Percentiles rank a stretch among this genome's conserved stretches.
Evolutionary conservation across 2,329 filamentous ascomycete species (phyloP).

Genomic region (Neofusicoccum kwambonambiense): DNA sequence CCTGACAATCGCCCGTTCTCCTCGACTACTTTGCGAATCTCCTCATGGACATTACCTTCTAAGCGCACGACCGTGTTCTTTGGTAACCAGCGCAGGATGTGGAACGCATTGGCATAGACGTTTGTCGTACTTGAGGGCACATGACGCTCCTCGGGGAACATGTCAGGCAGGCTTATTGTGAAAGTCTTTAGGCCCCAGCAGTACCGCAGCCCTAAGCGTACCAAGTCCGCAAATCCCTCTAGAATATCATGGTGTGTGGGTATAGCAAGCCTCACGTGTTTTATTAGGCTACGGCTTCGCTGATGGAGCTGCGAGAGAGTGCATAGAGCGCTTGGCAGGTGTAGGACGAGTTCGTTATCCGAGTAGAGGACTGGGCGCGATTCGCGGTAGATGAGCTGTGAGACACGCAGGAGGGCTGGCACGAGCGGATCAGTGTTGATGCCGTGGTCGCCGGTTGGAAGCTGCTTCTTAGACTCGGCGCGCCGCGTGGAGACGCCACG

Average conservation of each 20-base stretch:
- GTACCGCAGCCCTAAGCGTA: constrained; percentile 46
- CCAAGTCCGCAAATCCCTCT: constrained; percentile 46
- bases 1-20: constrained; percentile 43
- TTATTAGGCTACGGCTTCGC: constrained; percentile 44
- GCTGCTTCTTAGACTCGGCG: constrained; percentile 21
- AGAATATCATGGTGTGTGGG: constrained; percentile 48
- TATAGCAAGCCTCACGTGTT: constrained; percentile 44
- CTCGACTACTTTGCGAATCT: constrained; percentile 42
- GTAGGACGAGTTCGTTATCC: constrained; percentile 41
- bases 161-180: constrained; percentile 38
- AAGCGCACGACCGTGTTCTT: constrained; percentile 42
- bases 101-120: constrained; percentile 49
- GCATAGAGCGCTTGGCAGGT: constrained; percentile 37
- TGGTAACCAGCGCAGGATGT: constrained; percentile 47
- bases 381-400: constrained; percentile 41
- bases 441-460: background rate
- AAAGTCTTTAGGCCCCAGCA: constrained; percentile 46
- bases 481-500: background rate
- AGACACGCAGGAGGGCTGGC: constrained; percentile 40
- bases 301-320: constrained; percentile 43
- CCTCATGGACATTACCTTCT: constrained; percentile 39
- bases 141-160: constrained; percentile 30
- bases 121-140: constrained; percentile 34
- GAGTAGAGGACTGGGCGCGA: constrained; percentile 42
- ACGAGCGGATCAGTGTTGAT: constrained; percentile 34